Base-by-base conservation (phyloP, 2,329 filamentous ascomycete genomes). In the Rutstroemia sydowiana region DNA sequence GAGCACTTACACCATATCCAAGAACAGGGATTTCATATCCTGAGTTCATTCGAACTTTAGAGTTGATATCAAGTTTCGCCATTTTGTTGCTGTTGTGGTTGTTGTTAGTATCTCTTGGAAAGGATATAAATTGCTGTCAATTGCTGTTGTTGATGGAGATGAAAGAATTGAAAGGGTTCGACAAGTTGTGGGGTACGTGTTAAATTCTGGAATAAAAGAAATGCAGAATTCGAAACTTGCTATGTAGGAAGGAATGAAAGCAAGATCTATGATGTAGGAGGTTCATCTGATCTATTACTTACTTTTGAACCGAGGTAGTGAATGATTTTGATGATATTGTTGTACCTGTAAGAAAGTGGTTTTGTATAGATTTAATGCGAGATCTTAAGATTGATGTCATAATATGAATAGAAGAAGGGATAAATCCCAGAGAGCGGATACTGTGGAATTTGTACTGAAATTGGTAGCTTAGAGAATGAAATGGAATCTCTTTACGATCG, bases 21-120 rank as follows among this genome's bases (percentile, higher is more conserved):
- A 84, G 67, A 7, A 75, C 59, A 8, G 81, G 81, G 39, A 84
- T 83, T 16, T 81, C 75, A 64, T 81, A 74, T 37, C 81, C 80
- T 14, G 79, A 82, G 48, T 76, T 75, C 68, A 84, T 55, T 5
- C 52, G 59, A 28, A 64, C 62, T 48, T 69, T 72, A 46, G 78
- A 71, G 26, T 71, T 78, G 9, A 78, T 71, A 16, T 66, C 66
- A 10, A 77, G 60, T 30, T 63, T 63, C 14, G 71, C 59, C 73
- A 76, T 76, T 37, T 37, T 54, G 46, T 44, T 61, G 10, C 51
- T 61, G 20, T 21, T 26, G 18, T 3, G 11, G 11, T 20, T 5
- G 5, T 10, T 16, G 40, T 50, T 9, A 45, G 39, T 20, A 7
- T 34, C 4, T 36, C 14, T 10, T 8, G 34, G 14, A 21, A 42